phyloP scores from a whole-genome alignment of 306 rosid species.

The Gynostemma pentaphyllum region DNA sequence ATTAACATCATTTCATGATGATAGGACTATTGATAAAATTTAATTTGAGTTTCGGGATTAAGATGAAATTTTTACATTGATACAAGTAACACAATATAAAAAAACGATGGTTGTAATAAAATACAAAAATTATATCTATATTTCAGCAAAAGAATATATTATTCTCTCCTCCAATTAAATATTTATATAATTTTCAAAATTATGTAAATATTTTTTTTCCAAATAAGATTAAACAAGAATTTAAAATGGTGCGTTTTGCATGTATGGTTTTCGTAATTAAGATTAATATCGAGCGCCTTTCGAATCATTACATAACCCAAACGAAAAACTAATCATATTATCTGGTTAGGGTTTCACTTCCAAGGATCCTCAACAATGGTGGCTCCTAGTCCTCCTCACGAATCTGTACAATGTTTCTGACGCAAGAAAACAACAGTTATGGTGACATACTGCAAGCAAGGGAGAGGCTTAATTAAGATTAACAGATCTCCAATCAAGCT shows the following conservation, averaged over 20 bases:
- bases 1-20: too few relatives aligned
- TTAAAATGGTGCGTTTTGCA: not conserved
- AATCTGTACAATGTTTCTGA: constrained; percentile 18
- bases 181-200: too few relatives aligned
- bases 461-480: constrained; percentile 16
- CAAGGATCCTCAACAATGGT: constrained; percentile 15
- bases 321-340: not conserved
- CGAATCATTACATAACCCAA: not conserved
- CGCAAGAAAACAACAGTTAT: constrained; percentile 20
- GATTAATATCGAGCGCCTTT: not conserved
- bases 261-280: not conserved
- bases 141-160: too few relatives aligned
- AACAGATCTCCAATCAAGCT: constrained; percentile 18
- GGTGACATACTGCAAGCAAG: constrained; percentile 16
- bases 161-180: too few relatives aligned
- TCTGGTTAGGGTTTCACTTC: not conserved
- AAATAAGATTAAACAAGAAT: not conserved
- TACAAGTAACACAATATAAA: too few relatives aligned
- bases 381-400: constrained; percentile 9
- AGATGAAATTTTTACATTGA: too few relatives aligned
- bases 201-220: too few relatives aligned
- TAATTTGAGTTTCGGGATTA: too few relatives aligned
- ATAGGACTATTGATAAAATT: too few relatives aligned
- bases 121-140: too few relatives aligned
- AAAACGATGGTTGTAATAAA: too few relatives aligned